These are phyloP conservation scores for Teunomyces cretensis DNA, from an alignment of 805 yeast species.

Conservation along the genomic window DNA sequence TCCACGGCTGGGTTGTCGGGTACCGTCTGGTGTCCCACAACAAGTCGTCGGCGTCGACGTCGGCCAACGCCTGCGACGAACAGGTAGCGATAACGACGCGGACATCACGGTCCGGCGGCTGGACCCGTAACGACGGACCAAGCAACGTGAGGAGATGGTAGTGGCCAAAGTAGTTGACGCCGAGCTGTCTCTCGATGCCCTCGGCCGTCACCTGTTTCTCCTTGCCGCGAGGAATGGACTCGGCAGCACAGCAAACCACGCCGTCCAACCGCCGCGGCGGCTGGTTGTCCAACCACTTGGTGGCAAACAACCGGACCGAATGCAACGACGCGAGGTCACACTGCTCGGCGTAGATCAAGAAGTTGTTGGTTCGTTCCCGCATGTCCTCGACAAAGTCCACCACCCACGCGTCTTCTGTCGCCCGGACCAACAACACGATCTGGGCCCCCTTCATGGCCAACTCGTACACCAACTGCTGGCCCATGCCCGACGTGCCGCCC, in stretches of 20 bases:
- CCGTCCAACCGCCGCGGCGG: slow-evolving; percentile 94
- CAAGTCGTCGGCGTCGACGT: slow-evolving; percentile 60
- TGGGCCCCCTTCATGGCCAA: slow-evolving; percentile 87
- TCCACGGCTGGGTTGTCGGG: slow-evolving; percentile 65
- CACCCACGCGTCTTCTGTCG: slow-evolving; percentile 67
- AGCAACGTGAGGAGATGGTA: slow-evolving; percentile 77
- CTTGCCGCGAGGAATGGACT: slow-evolving; percentile 66
- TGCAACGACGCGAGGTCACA: slow-evolving; percentile 76
- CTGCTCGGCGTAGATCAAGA: slow-evolving; percentile 83
- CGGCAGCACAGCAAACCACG: slow-evolving; percentile 84
- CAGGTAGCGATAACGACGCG: slow-evolving; percentile 79
- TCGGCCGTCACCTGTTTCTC: slow-evolving; percentile 69
- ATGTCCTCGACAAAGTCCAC: slow-evolving; percentile 78
- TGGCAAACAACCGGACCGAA: slow-evolving; percentile 85
- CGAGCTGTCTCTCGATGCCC: slow-evolving; percentile 85
- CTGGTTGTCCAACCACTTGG: slow-evolving; percentile 86
- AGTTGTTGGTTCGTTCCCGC: slow-evolving; percentile 66
- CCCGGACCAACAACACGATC: slow-evolving; percentile 66
- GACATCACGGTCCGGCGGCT: slow-evolving; percentile 94
- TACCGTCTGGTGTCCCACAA: slow-evolving; percentile 61
- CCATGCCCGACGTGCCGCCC: slow-evolving; percentile 95
- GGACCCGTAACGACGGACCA: slow-evolving; percentile 81
- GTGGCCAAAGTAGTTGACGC: slow-evolving; percentile 77
- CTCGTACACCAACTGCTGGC: slow-evolving; percentile 71
- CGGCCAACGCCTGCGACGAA: slow-evolving; percentile 71